Evolutionary conservation across 371 early-diverging fungal species (phyloP).

Genomic region (Rhizopus stolonifer): DNA sequence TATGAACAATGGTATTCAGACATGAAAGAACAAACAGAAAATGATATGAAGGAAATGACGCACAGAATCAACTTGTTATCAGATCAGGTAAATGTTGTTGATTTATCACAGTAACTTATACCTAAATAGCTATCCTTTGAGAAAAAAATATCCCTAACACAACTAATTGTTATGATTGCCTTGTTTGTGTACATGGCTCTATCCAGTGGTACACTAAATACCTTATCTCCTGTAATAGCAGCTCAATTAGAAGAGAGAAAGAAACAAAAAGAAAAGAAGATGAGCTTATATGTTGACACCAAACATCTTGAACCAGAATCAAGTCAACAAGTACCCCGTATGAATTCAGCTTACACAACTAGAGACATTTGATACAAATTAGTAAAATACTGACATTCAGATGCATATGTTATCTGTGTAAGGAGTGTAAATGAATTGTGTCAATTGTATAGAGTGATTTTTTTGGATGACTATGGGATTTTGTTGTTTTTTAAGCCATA

Average conservation of each 20-base stretch:
- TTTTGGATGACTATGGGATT: too few species aligned
- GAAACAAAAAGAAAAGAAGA: not conserved
- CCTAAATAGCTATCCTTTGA: conserved; percentile 62
- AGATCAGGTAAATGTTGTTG: conserved; percentile 48
- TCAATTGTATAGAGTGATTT: too few species aligned
- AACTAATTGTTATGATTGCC: conserved; percentile 53
- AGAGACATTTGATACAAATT: not conserved
- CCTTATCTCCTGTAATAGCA: conserved; percentile 46
- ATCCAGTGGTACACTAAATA: conserved; percentile 44
- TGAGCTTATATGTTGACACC: not conserved
- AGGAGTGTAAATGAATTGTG: too few species aligned
- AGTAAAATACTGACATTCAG: too few species aligned
- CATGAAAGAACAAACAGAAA: conserved; percentile 47
- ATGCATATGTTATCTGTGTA: too few species aligned
- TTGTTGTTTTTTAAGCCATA: too few species aligned
- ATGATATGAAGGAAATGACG: conserved; percentile 49
- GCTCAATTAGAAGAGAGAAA: conserved; percentile 45
- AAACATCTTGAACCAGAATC: not conserved
- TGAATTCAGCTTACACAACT: not conserved
- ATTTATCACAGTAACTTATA: not conserved
- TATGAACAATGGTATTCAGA: conserved; percentile 65
- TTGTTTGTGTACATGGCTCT: conserved; percentile 58
- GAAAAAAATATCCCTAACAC: conserved; percentile 59
- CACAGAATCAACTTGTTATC: conserved; percentile 51
- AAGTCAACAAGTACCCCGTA: not conserved